Evolutionary conservation across 2,329 filamentous ascomycete genomes (phyloP).

Genomic region (Pleomassaria siparia): DNA sequence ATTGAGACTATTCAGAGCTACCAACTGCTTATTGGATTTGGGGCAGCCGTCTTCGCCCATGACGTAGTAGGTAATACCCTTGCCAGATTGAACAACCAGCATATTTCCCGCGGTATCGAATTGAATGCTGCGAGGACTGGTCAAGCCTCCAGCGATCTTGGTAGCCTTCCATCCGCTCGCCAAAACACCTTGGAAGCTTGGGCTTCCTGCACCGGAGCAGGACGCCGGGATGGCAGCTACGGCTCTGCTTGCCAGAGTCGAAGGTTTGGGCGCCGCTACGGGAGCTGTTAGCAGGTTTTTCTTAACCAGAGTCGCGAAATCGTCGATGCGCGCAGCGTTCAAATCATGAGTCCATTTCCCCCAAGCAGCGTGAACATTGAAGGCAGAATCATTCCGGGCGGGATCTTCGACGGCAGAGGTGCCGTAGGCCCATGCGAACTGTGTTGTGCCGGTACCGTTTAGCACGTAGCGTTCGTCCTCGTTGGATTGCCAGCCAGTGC

Average conservation of each 20-base stretch:
- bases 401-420: constrained; percentile 27
- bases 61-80: constrained; percentile 34
- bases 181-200: constrained; percentile 24
- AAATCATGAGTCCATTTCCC: constrained; percentile 38
- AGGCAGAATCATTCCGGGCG: constrained; percentile 32
- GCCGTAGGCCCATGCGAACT: constrained; percentile 38
- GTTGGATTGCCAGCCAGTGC: constrained; percentile 32
- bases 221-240: constrained; percentile 31
- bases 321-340: constrained; percentile 31
- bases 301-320: constrained; percentile 34
- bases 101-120: constrained; percentile 37
- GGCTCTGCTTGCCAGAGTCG: constrained; percentile 5
- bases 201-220: constrained; percentile 30
- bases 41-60: constrained; percentile 32
- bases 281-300: constrained; percentile 32
- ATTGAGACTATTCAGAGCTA: constrained; percentile 45
- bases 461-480: constrained; percentile 29
- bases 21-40: constrained; percentile 33
- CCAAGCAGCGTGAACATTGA: constrained; percentile 33
- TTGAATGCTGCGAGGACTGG: constrained; percentile 33
- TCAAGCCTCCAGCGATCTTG: constrained; percentile 33
- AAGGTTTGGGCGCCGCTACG: constrained; percentile 16
- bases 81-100: constrained; percentile 37
- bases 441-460: constrained; percentile 27
- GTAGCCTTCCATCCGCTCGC: constrained; percentile 38